Conservation (phyloP, 2,329 filamentous ascomycete species). For the Epicoccum nigrum region DNA sequence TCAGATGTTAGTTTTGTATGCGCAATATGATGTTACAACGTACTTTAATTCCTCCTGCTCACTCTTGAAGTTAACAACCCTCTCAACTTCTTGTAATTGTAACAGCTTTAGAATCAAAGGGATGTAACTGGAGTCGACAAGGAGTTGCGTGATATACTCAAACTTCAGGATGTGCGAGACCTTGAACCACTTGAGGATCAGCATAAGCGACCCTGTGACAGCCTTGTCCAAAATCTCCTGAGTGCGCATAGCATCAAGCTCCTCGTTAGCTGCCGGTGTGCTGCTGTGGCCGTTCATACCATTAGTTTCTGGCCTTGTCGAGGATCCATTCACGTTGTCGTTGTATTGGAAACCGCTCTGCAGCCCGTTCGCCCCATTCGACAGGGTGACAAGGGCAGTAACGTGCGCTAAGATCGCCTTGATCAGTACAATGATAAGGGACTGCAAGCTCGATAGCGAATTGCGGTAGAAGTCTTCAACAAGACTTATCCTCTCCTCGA, state of each 20-base stretch:
- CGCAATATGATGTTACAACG: slow-evolving; percentile 30
- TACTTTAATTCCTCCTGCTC: slow-evolving; percentile 83
- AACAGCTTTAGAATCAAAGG: slow-evolving; percentile 92
- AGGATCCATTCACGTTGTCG: slow-evolving; percentile 49
- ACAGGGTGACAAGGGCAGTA: slow-evolving; percentile 75
- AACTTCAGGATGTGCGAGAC: slow-evolving; percentile 93
- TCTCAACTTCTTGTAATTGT: slow-evolving; percentile 91
- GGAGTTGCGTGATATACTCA: slow-evolving; percentile 90
- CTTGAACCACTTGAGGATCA: slow-evolving; percentile 97
- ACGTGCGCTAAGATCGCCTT: slow-evolving; percentile 89
- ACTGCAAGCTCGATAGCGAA: slow-evolving; percentile 85
- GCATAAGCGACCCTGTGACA: slow-evolving; percentile 82
- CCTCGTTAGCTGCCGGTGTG: slow-evolving; percentile 60
- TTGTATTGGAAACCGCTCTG: slow-evolving; percentile 55
- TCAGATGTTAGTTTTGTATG: slow-evolving; percentile 17
- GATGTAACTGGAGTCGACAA: slow-evolving; percentile 94
- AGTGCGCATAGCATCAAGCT: slow-evolving; percentile 79
- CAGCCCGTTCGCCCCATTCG: slow-evolving; percentile 55
- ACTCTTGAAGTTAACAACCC: slow-evolving; percentile 82
- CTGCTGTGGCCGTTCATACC: slow-evolving; percentile 39
- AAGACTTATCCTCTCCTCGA: slow-evolving; percentile 69
- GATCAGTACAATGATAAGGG: slow-evolving; percentile 87
- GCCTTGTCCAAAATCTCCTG: slow-evolving; percentile 91
- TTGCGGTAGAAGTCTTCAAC: slow-evolving; percentile 83
- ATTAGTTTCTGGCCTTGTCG: slow-evolving; percentile 39